Base-by-base conservation (phyloP, 306 rosid genomes). In the Corylus americana region DNA sequence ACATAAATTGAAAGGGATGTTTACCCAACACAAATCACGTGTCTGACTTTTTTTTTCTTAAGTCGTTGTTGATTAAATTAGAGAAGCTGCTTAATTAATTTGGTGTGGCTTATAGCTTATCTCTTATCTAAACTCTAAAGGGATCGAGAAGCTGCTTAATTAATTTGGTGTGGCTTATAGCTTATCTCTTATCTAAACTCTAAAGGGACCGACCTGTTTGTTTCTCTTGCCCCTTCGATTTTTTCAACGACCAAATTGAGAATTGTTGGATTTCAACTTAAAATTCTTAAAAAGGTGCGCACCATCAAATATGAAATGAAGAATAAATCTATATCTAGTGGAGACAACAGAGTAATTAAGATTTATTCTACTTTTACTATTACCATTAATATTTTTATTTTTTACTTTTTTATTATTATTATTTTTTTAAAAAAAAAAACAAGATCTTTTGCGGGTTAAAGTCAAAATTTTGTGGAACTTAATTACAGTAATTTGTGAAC, bases 61-160 rank as follows among this genome's bases (percentile, higher is more conserved):
- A 58, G 66, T 22, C 25, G 25, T 58, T 10, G 66, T 58, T 58
- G 66, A 58, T 58, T 58, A 58, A 58, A 58, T 58, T 58, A 58
- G 66, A 25, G 66, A 6, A 58, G 66, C 37, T 25, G 25, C 25
- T 22, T 22, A 22, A 22, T 22, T 22, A 22, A 22, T 22, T 22
- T 22, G 22, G 22, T 22, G 22, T 22, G 22, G 22, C 22, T 22
- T 22, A 31, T 16, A 16, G n/a, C 4, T 53, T 53, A 13, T 16
- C n/a, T 3, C 18, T 16, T 53, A 16, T 13, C 55, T 51, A 51
- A 51, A 51, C 22, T 22, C 22, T 22, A 22, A 22, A 22, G 22
- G 22, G 22, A 22, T 22, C 22, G 66, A 25, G 66, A 6, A 58
- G 66, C 37, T 25, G 25, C 25, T 22, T 22, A 22, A 22, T 22